phyloP scores from a whole-genome alignment of 495 filamentous ascomycete genomes.

The Talaromyces thailandensis region DNA sequence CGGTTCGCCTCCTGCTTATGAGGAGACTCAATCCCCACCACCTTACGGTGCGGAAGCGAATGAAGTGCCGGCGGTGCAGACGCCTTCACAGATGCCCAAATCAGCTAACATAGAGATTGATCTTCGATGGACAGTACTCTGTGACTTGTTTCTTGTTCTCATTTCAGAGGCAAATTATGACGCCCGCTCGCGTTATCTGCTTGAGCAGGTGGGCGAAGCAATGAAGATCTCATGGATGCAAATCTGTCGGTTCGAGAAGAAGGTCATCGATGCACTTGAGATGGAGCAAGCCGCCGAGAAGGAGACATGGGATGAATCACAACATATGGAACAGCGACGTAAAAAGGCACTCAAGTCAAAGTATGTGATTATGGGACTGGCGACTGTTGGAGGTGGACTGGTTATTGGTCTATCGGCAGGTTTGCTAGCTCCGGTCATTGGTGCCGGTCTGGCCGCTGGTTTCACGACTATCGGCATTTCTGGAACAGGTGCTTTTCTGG shows the following conservation, averaged over 20 bases:
- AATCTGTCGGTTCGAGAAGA: constrained; percentile 94
- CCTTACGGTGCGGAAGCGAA: constrained; percentile 62
- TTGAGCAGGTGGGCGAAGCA: constrained; percentile 73
- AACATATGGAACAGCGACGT: constrained; percentile 81
- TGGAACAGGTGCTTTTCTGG: constrained; percentile 82
- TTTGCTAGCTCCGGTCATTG: constrained; percentile 86
- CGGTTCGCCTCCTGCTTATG: constrained; percentile 15
- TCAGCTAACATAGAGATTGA: constrained; percentile 89
- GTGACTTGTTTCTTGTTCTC: constrained; percentile 89
- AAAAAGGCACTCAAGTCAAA: constrained; percentile 72
- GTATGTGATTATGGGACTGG: constrained; percentile 92
- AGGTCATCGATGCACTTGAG: constrained; percentile 91
- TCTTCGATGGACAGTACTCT: constrained; percentile 93
- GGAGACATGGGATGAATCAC: constrained; percentile 95
- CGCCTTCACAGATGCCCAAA: constrained; percentile 69
- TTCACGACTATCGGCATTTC: constrained; percentile 91
- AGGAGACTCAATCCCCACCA: constrained; percentile 45
- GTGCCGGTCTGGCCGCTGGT: constrained; percentile 86
- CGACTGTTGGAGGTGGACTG: constrained; percentile 89
- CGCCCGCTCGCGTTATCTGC: constrained; percentile 71
- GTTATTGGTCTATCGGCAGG: constrained; percentile 96
- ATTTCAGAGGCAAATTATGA: constrained; percentile 96
- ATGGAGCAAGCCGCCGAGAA: constrained; percentile 91
- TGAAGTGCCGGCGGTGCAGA: constrained; percentile 66
- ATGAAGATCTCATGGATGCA: constrained; percentile 84